Percentiles rank a stretch among this genome's conserved stretches.
Evolutionary conservation across 2,329 filamentous ascomycete species (phyloP).

Genomic region (Aciculosporium take): DNA sequence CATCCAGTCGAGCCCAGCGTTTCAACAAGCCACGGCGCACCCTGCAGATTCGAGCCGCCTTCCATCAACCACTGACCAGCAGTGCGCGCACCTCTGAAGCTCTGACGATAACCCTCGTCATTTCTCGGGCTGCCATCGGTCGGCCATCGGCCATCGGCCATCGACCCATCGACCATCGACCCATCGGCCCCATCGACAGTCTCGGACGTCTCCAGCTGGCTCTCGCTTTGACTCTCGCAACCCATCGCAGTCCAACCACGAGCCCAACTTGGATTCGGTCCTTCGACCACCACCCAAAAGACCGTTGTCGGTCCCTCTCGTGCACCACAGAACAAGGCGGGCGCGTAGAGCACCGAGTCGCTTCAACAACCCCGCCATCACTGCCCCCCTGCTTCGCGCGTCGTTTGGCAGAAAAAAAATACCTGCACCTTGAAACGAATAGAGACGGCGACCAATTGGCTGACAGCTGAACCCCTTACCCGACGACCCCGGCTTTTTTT

Average conservation of each 20-base stretch:
- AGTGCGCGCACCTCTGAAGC: neutral
- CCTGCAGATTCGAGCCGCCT: too few species aligned
- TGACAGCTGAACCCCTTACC: neutral
- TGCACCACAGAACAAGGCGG: too few species aligned
- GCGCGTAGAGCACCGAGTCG: too few species aligned
- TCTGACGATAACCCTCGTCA: slow-evolving; percentile 5
- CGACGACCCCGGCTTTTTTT: neutral
- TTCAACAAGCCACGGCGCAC: too few species aligned
- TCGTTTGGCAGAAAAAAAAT: neutral
- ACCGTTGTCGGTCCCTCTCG: neutral
- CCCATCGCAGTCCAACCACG: slow-evolving; percentile 3
- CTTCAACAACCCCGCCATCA: neutral
- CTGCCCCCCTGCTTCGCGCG: neutral
- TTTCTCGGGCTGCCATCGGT: slow-evolving; percentile 1
- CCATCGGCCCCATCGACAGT: too few species aligned
- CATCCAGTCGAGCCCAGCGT: too few species aligned
- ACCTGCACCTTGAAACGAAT: neutral
- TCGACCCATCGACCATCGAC: neutral
- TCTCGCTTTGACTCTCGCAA: neutral
- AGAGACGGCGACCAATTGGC: neutral
- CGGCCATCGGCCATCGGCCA: neutral
- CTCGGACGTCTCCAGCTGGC: too few species aligned
- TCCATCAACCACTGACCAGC: neutral
- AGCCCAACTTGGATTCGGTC: slow-evolving; percentile 2
- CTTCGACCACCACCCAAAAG: neutral